phyloP scores from a whole-genome alignment of 441 rosid genomes.

The Kokia cookei region DNA sequence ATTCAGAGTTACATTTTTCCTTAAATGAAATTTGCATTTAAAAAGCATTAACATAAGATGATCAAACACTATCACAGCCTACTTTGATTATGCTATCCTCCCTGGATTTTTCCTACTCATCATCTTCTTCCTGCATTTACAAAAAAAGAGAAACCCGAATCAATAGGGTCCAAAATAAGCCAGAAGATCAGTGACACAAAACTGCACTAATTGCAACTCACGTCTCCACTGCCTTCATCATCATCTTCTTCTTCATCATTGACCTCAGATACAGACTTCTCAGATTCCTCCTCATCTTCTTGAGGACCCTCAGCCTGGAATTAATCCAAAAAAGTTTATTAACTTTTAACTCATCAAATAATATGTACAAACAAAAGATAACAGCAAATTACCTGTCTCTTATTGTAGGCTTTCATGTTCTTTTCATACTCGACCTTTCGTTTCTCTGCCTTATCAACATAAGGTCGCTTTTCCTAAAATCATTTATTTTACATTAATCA shows the following conservation, averaged over 20 bases:
- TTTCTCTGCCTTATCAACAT: slow-evolving; percentile 69
- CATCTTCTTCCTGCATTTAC: slow-evolving; percentile 64
- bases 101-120: slow-evolving; percentile 33
- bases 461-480: slow-evolving; percentile 82
- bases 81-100: slow-evolving; percentile 30
- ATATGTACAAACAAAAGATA: background rate
- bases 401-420: slow-evolving; percentile 81
- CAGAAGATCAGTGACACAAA: too few relatives aligned
- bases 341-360: background rate
- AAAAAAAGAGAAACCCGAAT: background rate
- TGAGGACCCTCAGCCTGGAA: slow-evolving; percentile 74
- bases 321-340: background rate
- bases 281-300: slow-evolving; percentile 72
- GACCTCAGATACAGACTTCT: slow-evolving; percentile 75
- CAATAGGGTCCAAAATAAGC: background rate
- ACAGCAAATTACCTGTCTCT: slow-evolving; percentile 37
- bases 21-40: slow-evolving; percentile 13
- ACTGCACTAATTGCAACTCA: background rate
- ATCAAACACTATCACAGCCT: slow-evolving; percentile 40
- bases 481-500: background rate
- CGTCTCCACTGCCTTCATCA: slow-evolving; percentile 58
- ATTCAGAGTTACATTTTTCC: slow-evolving; percentile 13
- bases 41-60: slow-evolving; percentile 26
- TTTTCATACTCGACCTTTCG: slow-evolving; percentile 91
- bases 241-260: slow-evolving; percentile 54